Base-by-base conservation (phyloP, 805 yeast species). In the Starmerella sp. region DNA sequence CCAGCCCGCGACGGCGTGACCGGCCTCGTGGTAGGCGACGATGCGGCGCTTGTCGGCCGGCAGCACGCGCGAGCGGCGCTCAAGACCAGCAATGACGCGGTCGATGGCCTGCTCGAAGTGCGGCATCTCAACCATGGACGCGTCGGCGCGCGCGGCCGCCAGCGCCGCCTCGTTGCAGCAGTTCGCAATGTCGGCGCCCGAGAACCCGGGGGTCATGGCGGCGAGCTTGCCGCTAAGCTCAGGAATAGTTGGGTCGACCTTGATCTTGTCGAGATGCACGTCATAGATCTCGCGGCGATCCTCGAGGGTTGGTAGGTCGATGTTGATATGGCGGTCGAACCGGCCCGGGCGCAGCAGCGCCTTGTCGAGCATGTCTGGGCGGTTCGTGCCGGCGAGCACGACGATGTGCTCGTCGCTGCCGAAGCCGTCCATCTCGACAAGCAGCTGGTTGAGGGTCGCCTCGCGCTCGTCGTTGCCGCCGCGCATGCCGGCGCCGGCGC, bases 1-100 rank as follows among this genome's bases (percentile, higher is more conserved):
- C 97, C 96, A 90, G 28, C 96, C 97, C 71, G 96, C 86, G 49
- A 89, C 84, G 4, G 97, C 97, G 69, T 89, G 97, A 0, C 97
- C 97, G 1, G 97, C 97, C 71, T 89, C 97, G 69, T 89, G 97
- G 67, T 86, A 89, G 0, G 96, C 96, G 50, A 89, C 96, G 35
- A 86, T 79, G 61, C 75, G 80, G 74, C 87, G 86, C 69, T 90
- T 95, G 37, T 84, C 86, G 9, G 83, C 82, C 6, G 86, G 81
- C 52, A 89, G 74, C 8, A 90, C 81, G 67, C 83, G 80, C 0
- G 93, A 80, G 66, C 86, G 86, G 70, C 84, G 84, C 68, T 89
- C 96, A 47, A 90, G 73, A n/a, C 97, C 97, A 10, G 95, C 96
- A 71, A 89, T 82, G 48, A 89, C 96, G 66, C 96, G 80, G 71